A percentile compares a stretch with the other conserved stretches of the same genome.
These are phyloP conservation scores for Zostera marina DNA, from an alignment of 116 monocot genomes.

Conservation along the genomic window DNA sequence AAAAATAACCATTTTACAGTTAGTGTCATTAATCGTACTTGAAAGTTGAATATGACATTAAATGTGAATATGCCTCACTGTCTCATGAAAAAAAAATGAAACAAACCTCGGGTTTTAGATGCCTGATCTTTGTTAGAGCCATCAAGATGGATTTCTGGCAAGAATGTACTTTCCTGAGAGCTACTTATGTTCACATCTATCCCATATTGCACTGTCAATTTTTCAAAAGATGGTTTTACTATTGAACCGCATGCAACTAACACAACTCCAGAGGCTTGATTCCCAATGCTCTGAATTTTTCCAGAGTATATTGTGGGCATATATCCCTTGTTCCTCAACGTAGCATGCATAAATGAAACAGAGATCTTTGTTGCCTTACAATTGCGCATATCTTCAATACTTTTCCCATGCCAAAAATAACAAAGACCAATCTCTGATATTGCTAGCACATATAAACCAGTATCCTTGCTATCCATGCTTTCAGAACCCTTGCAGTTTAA, in stretches of 20 bases:
- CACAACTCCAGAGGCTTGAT: constrained; percentile 19
- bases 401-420: constrained; percentile 73
- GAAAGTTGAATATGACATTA: not conserved
- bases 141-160: constrained; percentile 19
- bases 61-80: not conserved
- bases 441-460: constrained; percentile 54
- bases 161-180: constrained; percentile 45
- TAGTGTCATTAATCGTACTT: not conserved
- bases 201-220: constrained; percentile 43
- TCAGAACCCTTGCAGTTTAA: constrained; percentile 33
- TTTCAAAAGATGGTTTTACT: constrained; percentile 79
- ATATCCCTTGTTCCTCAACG: constrained; percentile 13
- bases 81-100: not conserved
- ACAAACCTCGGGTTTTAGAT: constrained; percentile 40
- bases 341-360: constrained; percentile 19
- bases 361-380: constrained; percentile 71
- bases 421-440: constrained; percentile 70
- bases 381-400: constrained; percentile 35
- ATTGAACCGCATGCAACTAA: constrained; percentile 59
- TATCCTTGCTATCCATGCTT: constrained; percentile 6
- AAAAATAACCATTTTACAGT: not conserved
- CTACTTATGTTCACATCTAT: constrained; percentile 33
- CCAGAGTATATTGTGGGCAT: constrained; percentile 47
- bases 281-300: constrained; percentile 34
- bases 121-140: constrained; percentile 25